Conservation (phyloP, 768 basidiomycete species). For the Agaricus blazei region DNA sequence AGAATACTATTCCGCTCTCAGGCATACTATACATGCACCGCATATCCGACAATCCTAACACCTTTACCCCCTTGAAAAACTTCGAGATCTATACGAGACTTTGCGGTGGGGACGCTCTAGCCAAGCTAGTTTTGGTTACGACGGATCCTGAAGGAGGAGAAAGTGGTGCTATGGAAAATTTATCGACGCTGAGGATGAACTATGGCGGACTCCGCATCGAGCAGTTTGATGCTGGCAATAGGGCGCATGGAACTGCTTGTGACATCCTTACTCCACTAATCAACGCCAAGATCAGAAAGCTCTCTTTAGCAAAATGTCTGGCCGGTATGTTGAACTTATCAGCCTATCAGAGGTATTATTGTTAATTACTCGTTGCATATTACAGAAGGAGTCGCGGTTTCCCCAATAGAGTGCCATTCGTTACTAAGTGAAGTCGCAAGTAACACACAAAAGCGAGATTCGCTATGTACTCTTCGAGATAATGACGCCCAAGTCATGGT, state of each 20-base stretch:
- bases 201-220: not conserved
- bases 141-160: not conserved
- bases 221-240: not conserved
- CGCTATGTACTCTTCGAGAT: not conserved
- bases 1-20: not conserved
- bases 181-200: too few species aligned
- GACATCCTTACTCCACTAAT: not conserved
- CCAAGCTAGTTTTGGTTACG: not conserved
- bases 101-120: not conserved
- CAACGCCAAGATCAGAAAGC: too few species aligned
- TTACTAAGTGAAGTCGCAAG: not conserved
- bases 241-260: not conserved
- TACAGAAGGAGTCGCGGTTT: too few species aligned
- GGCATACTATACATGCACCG: not conserved
- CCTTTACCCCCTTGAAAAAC: not conserved
- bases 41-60: not conserved
- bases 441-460: not conserved
- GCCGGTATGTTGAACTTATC: too few species aligned
- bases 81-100: not conserved
- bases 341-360: not conserved
- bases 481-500: not conserved
- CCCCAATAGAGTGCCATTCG: not conserved
- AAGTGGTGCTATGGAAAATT: too few species aligned
- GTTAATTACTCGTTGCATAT: not conserved
- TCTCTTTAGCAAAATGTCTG: too few species aligned